Evolutionary conservation across 164 flowering plant species (phyloP), one percentile per base, ranked within the genome.

Genomic region (Nymphaea colorata): DNA sequence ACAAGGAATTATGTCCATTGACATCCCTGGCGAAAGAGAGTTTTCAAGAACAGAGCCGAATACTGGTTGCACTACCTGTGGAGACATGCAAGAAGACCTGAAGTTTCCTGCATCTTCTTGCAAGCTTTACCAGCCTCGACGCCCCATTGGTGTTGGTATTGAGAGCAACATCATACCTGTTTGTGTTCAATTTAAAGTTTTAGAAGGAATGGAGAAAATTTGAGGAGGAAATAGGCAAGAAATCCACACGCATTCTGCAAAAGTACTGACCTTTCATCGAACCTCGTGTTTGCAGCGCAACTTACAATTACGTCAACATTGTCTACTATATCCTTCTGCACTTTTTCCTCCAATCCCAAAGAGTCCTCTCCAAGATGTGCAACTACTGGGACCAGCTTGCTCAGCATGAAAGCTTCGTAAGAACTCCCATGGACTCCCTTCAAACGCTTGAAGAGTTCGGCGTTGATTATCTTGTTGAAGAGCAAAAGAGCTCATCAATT

Each of bases 231-330:
- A 25, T 25, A 25, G 36, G 36, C 36, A 25, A 25, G 36, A 1
- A 25, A 25, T 25, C 36, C 36, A 25, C 36, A 25, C 1, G 36
- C 36, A 25, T 25, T 25, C 36, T 25, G 36, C 36, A 25, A 25
- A n/a, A 25, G 36, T 25, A 25, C 36, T 25, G 66, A 90, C 98
- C 98, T 89, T 78, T 89, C 97, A 70, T 91, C 91, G 61, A 91
- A 91, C 60, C 92, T 89, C 44, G 98, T 93, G 74, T 82, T 93
- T 5, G 97, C 97, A 7, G 98, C 96, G 18, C 96, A 91, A 55
- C 89, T 91, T 10, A 93, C 79, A 51, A 91, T 85, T 41, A 89
- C 67, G 61, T 93, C 89, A 7, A 93, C 88, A 64, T 89, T 88
- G 61, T 77, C 73, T 4, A 84, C 77, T 59, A 91, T 80, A 57